Evolutionary conservation across 306 rosid genomes (phyloP), one percentile per base, ranked within the genome.

Genomic region (Ochetophila trinervis): DNA sequence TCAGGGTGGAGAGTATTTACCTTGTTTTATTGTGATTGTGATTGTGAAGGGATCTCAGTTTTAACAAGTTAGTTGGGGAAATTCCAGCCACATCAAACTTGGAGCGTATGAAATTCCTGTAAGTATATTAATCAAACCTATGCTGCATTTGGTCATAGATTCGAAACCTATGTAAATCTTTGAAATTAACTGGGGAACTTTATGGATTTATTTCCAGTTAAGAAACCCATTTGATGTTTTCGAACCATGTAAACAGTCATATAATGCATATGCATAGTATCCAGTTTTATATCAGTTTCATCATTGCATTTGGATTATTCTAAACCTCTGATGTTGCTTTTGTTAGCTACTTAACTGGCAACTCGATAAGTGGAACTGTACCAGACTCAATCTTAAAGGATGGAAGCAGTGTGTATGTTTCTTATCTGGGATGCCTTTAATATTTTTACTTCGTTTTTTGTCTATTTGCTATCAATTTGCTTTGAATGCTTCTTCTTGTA

Each of bases 31-130:
- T 60, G n/a, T 62, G 55, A 50, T 59, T 71, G 60, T 70, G 63
- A 37, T 40, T n/a, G n/a, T n/a, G n/a, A n/a, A 92, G 98, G 80
- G 98, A 92, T 79, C 79, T 89, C 70, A 87, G 95, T 82, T 92
- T 89, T 76, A 92, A 92, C 70, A 78, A 85, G 52, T 72, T 92
- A 77, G 82, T 75, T 24, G 98, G 98, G 78, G 67, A 84, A 81
- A 72, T 92, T 82, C 95, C 96, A 27, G 59, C 57, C 0, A 52
- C 72, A 47, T 2, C 16, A 47, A 78, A 45, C 59, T 77, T 63
- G 37, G 69, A 73, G 67, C 81, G 57, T 61, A 20, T 80, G 64
- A 77, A 35, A 77, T 86, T 84, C 73, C 60, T 92, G 98, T 92
- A 81, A 89, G 96, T 58, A 34, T 49, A 62, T 72, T 52, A 27